Evolutionary conservation across 2,329 filamentous ascomycete species (phyloP), one percentile per base, ranked within the genome.

Genomic region (Zalaria obscura): DNA sequence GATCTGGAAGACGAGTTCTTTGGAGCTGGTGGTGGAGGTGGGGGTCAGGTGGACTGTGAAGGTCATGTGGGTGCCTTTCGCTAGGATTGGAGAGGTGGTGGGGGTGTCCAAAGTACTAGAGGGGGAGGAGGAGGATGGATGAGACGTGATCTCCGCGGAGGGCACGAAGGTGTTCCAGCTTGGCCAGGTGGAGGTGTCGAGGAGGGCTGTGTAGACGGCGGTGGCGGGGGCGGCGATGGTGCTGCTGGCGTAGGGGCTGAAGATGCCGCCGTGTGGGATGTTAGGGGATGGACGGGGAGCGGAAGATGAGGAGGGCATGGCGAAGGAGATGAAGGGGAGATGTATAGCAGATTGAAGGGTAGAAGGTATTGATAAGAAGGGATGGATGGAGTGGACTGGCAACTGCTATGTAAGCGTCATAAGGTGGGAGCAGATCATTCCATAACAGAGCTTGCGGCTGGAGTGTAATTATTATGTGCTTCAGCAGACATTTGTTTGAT

Each of bases 91-190:
- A 10, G 43, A 36, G 27, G 44, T 37, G 2, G 39, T 25, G 2
- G 39, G 40, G n/a, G n/a, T n/a, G n/a, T n/a, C n/a, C n/a, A n/a
- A n/a, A n/a, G n/a, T n/a, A n/a, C n/a, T n/a, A n/a, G n/a, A n/a
- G n/a, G n/a, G n/a, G n/a, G n/a, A n/a, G n/a, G n/a, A 18, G 18
- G 18, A 18, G 18, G 18, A 18, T 18, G 64, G 57, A 27, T 68
- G 66, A 32, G 59, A 56, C 36, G 57, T 63, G 48, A 71, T 63
- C n/a, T 59, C 61, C 4, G 68, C 65, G 25, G 56, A 55, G 2
- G 65, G 61, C 4, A 66, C 56, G 50, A 69, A 70, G 5, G 55
- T 55, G 47, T 69, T 70, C 68, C 68, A 71, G 37, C 59, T 49
- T 25, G 60, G 57, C 61, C 63, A 70, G 39, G 60, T 64, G 25